Base-by-base conservation (phyloP, 148 eudicot species). In the Arctostaphylos glauca region DNA sequence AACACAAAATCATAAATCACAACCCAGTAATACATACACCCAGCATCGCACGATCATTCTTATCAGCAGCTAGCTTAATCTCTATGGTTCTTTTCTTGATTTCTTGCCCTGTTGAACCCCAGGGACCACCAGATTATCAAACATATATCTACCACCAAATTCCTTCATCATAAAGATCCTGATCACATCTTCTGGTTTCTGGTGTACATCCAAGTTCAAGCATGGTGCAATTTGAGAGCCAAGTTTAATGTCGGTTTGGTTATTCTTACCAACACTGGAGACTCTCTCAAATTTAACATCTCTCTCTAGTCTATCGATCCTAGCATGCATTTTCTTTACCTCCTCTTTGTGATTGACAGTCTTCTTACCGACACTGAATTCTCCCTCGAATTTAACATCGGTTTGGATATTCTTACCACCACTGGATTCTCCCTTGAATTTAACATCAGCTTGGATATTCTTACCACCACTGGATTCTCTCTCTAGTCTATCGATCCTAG, bases 101-200 rank as follows among this genome's bases (percentile, higher is more conserved):
- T n/a, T 75, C 58, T n/a, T 75, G 43, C 21, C 49, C 0, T 16
- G 18, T 41, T 49, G 19, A 71, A 49, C 59, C 43, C 43, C 58
- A 13, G 78, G 78, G 31, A 49, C 59, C 16, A 75, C 2, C 81
- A 60, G 54, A 60, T 59, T 4, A 46, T 60, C 72, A 0, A 79
- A 47, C 21, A 60, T 47, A n/a, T 10, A 13, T 47, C 71, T 59
- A 12, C 81, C 81, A 21, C 0, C 3, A 13, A n/a, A 46, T 44
- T 46, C 54, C 18, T 79, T 80, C 74, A 23, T 49, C 73, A 23
- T 64, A 19, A 64, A 66, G 13, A 66, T 48, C 14, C 73, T 14
- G 52, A 80, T 64, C 25, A 13, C 55, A 25, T 66, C 82, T 25
- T 64, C 73, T 23, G 59, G 47, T 48, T 62, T 64, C 73, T 13